phyloP scores from a whole-genome alignment of 2,329 filamentous ascomycete species.

The Scedosporium boydii region DNA sequence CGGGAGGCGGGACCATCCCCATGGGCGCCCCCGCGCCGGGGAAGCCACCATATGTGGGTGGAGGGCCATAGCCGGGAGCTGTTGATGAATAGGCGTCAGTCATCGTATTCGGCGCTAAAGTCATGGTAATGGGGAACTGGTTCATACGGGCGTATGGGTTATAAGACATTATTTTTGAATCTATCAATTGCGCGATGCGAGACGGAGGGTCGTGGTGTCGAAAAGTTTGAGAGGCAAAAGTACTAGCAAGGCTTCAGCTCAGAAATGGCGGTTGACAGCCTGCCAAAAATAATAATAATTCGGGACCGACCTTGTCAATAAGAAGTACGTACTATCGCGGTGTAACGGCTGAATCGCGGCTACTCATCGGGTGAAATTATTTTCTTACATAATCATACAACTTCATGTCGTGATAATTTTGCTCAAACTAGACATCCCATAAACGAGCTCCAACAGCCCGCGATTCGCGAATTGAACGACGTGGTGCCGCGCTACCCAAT shows the following conservation, averaged over 20 bases:
- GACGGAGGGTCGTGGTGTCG: background rate
- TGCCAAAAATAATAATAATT: background rate
- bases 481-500: background rate
- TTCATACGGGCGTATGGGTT: conserved; percentile 49
- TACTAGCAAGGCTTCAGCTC: background rate
- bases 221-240: background rate
- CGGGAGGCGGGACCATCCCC: conserved; percentile 69
- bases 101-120: background rate
- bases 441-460: background rate
- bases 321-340: background rate
- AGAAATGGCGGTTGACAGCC: background rate
- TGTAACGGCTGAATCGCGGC: background rate
- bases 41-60: conserved; percentile 64
- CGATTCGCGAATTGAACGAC: background rate
- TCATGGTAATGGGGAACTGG: background rate
- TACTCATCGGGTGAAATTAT: background rate
- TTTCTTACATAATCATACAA: background rate
- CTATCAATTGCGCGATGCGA: background rate
- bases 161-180: conserved; percentile 38
- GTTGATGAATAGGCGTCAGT: background rate
- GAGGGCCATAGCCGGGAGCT: conserved; percentile 50
- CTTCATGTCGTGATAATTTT: background rate
- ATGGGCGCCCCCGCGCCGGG: conserved; percentile 47
- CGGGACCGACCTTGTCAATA: background rate
- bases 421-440: background rate